Evolutionary conservation across 78 protist genomes (phyloP).

Genomic region (Dictyostelium discoideum): dicty_2.7 NC_007088.5:6000001-6000500

Average conservation of each 20-base stretch:
- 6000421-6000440: constrained; percentile 93
- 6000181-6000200: background rate
- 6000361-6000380: constrained; percentile 82
- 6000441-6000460: constrained; percentile 93
- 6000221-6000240: constrained; percentile 77
- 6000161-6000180: no score
- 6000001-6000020: no score
- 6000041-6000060: background rate
- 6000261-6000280: constrained; percentile 81
- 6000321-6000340: constrained; percentile 53
- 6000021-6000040: no score
- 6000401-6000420: constrained; percentile 83
- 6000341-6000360: constrained; percentile 77
- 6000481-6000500: constrained; percentile 92
- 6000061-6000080: background rate
- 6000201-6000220: constrained; percentile 36
- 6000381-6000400: constrained; percentile 75
- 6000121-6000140: background rate
- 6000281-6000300: constrained; percentile 32
- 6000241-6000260: constrained; percentile 51
- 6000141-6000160: background rate
- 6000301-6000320: constrained; percentile 64
- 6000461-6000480: constrained; percentile 84
- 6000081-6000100: background rate
- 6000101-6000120: background rate